A percentile compares a stretch with the other conserved stretches of the same genome.
These are phyloP conservation scores for Prunus padus DNA, from an alignment of 306 rosid species.

Conservation along the genomic window DNA sequence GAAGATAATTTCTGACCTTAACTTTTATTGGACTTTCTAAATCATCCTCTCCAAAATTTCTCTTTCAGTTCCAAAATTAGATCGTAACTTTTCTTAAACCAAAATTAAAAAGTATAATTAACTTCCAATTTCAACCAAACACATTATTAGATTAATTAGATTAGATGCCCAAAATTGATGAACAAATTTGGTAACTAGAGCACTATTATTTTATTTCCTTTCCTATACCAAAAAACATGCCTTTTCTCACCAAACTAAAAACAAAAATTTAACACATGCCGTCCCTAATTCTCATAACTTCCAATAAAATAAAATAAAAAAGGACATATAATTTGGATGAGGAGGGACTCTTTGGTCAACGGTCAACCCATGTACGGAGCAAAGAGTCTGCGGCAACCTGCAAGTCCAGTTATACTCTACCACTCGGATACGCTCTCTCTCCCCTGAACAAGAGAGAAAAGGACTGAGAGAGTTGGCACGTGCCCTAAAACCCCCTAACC, in stretches of 20 bases:
- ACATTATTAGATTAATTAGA: no score
- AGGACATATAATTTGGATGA: not conserved
- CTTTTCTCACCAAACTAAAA: not conserved
- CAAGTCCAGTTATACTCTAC: not conserved
- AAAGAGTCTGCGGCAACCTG: not conserved
- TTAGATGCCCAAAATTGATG: not conserved
- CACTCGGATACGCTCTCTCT: not conserved
- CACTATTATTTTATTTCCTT: not conserved
- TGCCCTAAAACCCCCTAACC: slow-evolving; percentile 7
- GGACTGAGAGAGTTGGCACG: slow-evolving; percentile 16
- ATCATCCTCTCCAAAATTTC: not conserved
- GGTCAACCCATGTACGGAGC: not conserved
- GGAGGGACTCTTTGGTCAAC: slow-evolving; percentile 1
- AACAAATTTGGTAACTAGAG: not conserved
- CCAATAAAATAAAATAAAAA: not conserved
- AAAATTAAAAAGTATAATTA: no score
- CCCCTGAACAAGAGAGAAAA: not conserved
- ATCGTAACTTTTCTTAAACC: not conserved
- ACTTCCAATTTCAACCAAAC: no score
- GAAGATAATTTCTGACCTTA: no score
- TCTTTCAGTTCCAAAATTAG: not conserved
- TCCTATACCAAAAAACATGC: not conserved
- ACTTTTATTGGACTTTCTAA: no score
- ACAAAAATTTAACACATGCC: not conserved
- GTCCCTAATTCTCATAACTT: not conserved